Conservation (phyloP, 768 basidiomycete species). For the Kwoniella heveanensis region DNA sequence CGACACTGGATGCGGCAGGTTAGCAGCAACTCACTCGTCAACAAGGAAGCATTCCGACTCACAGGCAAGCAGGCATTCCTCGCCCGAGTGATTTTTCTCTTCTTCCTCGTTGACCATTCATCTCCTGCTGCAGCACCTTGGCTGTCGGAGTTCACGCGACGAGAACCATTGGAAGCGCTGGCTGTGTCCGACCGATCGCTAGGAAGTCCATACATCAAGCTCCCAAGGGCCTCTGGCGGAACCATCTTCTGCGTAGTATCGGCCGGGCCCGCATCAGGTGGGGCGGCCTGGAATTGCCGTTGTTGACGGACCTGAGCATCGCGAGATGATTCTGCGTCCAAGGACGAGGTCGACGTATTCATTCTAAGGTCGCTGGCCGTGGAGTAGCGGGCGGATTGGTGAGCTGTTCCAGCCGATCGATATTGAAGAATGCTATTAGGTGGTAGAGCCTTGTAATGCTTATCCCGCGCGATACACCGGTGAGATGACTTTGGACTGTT, state of each 20-base stretch:
- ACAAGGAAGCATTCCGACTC: neutral
- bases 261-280: neutral
- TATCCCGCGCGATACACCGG: neutral
- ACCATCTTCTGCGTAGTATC: neutral
- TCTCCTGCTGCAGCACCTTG: neutral
- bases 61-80: conserved; percentile 32
- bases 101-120: conserved; percentile 9
- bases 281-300: neutral
- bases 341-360: neutral
- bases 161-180: neutral
- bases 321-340: conserved; percentile 1
- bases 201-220: neutral
- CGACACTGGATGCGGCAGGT: conserved; percentile 24
- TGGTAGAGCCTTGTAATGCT: too few relatives aligned
- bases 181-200: neutral
- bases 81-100: conserved; percentile 26
- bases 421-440: too few relatives aligned
- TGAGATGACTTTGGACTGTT: neutral
- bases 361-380: too few relatives aligned
- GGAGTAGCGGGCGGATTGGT: too few relatives aligned
- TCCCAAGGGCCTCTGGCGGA: neutral
- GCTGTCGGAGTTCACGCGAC: neutral
- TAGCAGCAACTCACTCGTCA: neutral
- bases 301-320: neutral
- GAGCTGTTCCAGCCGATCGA: too few relatives aligned